Evolutionary conservation across 2,329 filamentous ascomycete genomes (phyloP).

Genomic region (Xylariaceae sp.): DNA sequence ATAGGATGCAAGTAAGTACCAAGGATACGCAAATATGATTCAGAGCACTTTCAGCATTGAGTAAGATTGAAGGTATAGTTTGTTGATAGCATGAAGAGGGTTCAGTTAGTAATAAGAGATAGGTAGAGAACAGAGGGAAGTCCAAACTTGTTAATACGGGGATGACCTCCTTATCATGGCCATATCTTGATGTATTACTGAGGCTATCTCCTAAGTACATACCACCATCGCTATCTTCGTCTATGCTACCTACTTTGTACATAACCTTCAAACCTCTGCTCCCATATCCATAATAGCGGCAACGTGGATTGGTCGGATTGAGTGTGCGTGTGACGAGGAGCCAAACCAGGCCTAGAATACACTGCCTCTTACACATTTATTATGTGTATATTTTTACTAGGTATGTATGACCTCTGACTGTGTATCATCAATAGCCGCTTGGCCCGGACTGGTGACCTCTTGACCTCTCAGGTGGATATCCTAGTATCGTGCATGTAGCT

Average conservation of each 20-base stretch:
- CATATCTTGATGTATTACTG: background rate
- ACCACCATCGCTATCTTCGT: too few species aligned
- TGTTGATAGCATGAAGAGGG: slow-evolving; percentile 4
- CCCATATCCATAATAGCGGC: background rate
- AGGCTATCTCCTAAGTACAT: too few species aligned
- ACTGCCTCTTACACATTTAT: background rate
- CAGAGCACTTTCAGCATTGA: background rate
- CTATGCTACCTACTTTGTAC: too few species aligned
- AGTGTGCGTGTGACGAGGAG: background rate
- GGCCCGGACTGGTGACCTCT: background rate
- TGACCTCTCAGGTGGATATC: background rate
- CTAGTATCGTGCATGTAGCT: background rate
- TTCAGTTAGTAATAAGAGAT: background rate
- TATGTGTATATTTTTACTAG: too few species aligned
- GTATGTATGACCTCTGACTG: background rate
- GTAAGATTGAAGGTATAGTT: background rate
- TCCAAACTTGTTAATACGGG: slow-evolving; percentile 7
- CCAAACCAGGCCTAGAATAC: background rate
- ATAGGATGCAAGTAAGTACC: background rate
- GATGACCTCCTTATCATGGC: background rate
- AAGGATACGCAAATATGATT: background rate
- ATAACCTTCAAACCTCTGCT: background rate
- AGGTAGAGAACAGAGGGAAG: slow-evolving; percentile 11
- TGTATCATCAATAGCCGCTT: background rate
- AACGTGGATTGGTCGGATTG: background rate